Percentiles rank a stretch among this genome's conserved stretches.
Conservation (phyloP, 2,329 filamentous ascomycete species). For the Graphiopsis chlorocephala region DNA sequence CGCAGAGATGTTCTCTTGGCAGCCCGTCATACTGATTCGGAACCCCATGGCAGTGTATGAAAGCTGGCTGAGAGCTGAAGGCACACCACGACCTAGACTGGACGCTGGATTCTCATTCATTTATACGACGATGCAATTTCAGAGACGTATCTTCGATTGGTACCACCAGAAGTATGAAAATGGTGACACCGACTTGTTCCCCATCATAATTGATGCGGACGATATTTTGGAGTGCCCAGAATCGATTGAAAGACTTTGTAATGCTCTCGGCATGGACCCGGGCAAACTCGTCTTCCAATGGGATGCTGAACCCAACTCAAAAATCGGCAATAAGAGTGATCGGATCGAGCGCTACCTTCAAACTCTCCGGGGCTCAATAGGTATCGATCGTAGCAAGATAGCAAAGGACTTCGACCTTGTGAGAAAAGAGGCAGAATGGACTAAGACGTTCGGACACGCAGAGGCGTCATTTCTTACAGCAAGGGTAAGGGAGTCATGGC, state of each 20-base stretch:
- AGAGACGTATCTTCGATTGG: constrained; percentile 15
- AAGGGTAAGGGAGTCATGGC: constrained; percentile 13
- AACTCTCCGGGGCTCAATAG: background rate
- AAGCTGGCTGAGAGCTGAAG: constrained; percentile 17
- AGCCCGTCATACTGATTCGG: constrained; percentile 14
- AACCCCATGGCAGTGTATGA: constrained; percentile 13
- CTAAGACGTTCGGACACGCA: constrained; percentile 7
- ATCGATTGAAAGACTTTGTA: constrained; percentile 1
- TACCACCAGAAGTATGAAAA: background rate
- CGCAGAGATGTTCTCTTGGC: constrained; percentile 15
- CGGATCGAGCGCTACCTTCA: constrained; percentile 2
- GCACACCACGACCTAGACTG: constrained; percentile 1
- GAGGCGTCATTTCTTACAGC: background rate
- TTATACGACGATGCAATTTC: constrained; percentile 8
- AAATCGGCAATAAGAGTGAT: background rate
- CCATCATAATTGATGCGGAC: constrained; percentile 15
- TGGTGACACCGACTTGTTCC: background rate
- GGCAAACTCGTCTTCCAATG: constrained; percentile 5
- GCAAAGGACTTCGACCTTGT: constrained; percentile 1
- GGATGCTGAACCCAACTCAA: background rate
- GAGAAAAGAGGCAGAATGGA: constrained; percentile 3
- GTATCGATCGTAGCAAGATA: constrained; percentile 1
- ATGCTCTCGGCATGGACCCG: constrained; percentile 4
- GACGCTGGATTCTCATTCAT: background rate
- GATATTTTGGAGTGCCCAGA: constrained; percentile 10